Base-by-base conservation (phyloP, 164 flowering plant species). In the Annona cherimola region DNA sequence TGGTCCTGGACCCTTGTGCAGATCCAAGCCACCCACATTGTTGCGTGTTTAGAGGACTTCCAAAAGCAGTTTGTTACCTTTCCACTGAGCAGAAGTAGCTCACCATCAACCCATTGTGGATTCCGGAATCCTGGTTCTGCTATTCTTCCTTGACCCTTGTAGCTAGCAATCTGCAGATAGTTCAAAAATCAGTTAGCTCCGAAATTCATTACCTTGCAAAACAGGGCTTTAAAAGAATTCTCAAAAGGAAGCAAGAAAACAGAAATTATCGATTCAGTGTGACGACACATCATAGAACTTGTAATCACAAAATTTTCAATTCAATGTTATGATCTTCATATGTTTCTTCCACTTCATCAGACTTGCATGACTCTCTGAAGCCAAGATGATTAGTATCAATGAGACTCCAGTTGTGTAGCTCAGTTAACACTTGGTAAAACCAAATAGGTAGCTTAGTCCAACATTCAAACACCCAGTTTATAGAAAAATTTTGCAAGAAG, bases 41-140 rank as follows among this genome's bases (percentile, higher is more conserved):
- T n/a, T 2, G 8, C 6, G 63, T 11, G 16, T 40, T 14, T 40
- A 42, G 14, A 42, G 14, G 42, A 41, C 40, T n/a, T 42, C 42
- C 67, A 12, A 7, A 3, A 64, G 14, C 41, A 42, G 14, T 64
- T 4, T 42, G 14, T 41, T 85, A 95, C 99, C 99, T 85, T 93
- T 80, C 97, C 98, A 73, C 80, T 90, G 18, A 95, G 89, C 80
- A 86, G 96, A 42, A 95, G 91, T 76, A 95, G 93, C 83, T 95
- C 97, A 20, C 99, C 99, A 45, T 87, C 93, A 67, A 91, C 98
- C 99, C 98, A 95, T 73, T 80, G 80, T 35, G 99, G 91, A 75
- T 90, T 89, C 67, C 60, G 54, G 79, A 88, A 91, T 59, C 97
- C 99, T 71, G 86, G 83, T 61, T 93, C 97, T 39, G 97, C 98